phyloP scores from a whole-genome alignment of 371 early-diverging fungal species.

The Saksenaea vasiformis region DNA sequence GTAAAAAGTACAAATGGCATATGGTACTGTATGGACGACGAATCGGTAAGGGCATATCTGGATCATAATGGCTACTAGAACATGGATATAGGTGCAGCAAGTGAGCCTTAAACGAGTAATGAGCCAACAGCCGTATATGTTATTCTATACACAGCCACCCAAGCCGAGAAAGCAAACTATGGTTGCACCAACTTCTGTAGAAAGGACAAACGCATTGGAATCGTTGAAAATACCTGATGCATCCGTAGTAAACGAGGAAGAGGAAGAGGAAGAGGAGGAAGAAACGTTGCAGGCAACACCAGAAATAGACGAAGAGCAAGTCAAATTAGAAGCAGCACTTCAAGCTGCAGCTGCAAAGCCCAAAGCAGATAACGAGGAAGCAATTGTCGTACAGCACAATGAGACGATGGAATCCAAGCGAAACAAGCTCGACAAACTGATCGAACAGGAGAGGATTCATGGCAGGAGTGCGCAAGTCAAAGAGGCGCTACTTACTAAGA shows the following conservation, averaged over 20 bases:
- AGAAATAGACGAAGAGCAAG: slow-evolving; percentile 33
- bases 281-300: slow-evolving; percentile 7
- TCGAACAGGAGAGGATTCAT: slow-evolving; percentile 44
- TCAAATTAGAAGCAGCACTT: slow-evolving; percentile 28
- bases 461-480: slow-evolving; percentile 53
- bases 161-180: slow-evolving; percentile 18
- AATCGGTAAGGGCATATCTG: slow-evolving; percentile 50
- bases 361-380: slow-evolving; percentile 29
- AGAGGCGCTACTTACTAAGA: slow-evolving; percentile 33
- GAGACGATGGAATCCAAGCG: slow-evolving; percentile 57
- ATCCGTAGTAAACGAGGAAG: slow-evolving; percentile 10
- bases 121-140: slow-evolving; percentile 74
- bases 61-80: not conserved
- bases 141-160: slow-evolving; percentile 67
- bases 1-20: slow-evolving; percentile 79
- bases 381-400: slow-evolving; percentile 53
- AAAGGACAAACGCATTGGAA: not conserved
- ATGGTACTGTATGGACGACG: slow-evolving; percentile 87
- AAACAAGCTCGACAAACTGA: slow-evolving; percentile 52
- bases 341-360: slow-evolving; percentile 43
- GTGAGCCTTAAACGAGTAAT: slow-evolving; percentile 76
- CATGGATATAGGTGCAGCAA: slow-evolving; percentile 50
- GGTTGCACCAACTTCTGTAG: slow-evolving; percentile 12
- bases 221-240: slow-evolving; percentile 12
- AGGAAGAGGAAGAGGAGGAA: slow-evolving; percentile 11